Evolutionary conservation across 176 grass and related monocot species (phyloP).

Genomic region (Oryza rufipogon): DNA sequence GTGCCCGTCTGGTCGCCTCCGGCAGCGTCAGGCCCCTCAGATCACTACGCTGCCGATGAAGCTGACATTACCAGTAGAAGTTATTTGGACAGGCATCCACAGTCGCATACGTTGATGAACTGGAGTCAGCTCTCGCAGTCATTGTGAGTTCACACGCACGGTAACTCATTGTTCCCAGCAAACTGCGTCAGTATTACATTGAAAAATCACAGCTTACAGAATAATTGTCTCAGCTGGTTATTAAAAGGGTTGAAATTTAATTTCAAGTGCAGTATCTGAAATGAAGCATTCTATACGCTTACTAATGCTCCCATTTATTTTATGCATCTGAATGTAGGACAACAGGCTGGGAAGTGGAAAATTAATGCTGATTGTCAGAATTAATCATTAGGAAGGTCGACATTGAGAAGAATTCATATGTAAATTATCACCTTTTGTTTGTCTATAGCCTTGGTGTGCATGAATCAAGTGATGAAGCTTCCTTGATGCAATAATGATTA

Average conservation of each 20-base stretch:
- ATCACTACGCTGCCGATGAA: slow-evolving; percentile 58
- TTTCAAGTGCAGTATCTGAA: slow-evolving; percentile 12
- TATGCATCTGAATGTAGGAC: slow-evolving; percentile 59
- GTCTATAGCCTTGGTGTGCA: slow-evolving; percentile 46
- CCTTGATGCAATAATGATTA: slow-evolving; percentile 51
- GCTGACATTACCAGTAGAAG: slow-evolving; percentile 60
- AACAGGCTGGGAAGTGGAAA: slow-evolving; percentile 68
- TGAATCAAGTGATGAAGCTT: slow-evolving; percentile 43
- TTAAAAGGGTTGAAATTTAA: slow-evolving; percentile 13
- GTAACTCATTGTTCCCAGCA: slow-evolving; percentile 37
- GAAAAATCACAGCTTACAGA: background rate
- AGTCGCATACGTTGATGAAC: slow-evolving; percentile 74
- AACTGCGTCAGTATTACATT: background rate
- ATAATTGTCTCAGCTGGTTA: background rate
- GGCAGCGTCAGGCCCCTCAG: slow-evolving; percentile 63
- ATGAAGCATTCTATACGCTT: slow-evolving; percentile 22
- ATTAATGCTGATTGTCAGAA: slow-evolving; percentile 39
- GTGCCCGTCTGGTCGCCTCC: slow-evolving; percentile 92
- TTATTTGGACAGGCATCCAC: slow-evolving; percentile 73
- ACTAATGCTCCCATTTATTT: slow-evolving; percentile 23
- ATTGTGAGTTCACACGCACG: slow-evolving; percentile 62
- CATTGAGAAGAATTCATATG: slow-evolving; percentile 39
- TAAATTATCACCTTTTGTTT: slow-evolving; percentile 62
- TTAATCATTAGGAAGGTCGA: slow-evolving; percentile 48
- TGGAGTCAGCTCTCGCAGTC: slow-evolving; percentile 84